Percentiles rank a stretch among this genome's conserved stretches.
phyloP scores from a whole-genome alignment of 1,284 basidiomycete genomes.

The Marasmius tenuissimus region DNA sequence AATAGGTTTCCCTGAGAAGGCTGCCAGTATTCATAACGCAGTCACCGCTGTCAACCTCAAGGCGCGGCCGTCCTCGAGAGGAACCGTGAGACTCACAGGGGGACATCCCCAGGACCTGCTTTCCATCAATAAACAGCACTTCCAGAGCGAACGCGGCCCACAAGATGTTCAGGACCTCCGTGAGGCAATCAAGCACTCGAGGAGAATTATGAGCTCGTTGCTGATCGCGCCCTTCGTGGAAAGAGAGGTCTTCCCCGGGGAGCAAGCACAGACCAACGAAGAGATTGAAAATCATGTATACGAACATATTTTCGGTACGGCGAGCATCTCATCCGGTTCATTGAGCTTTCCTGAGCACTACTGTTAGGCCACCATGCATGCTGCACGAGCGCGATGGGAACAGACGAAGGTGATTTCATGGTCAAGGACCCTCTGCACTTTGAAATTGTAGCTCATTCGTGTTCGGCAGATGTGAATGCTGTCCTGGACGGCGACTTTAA shows the following conservation, averaged over 20 bases:
- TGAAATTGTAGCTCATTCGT: background rate
- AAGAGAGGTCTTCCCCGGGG: constrained; percentile 23
- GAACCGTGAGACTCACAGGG: constrained; percentile 27
- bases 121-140: constrained; percentile 28
- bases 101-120: constrained; percentile 30
- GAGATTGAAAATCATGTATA: constrained; percentile 23
- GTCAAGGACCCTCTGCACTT: background rate
- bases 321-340: background rate
- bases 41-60: constrained; percentile 27
- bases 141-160: constrained; percentile 22
- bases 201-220: constrained; percentile 19
- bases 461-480: constrained; percentile 24
- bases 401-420: constrained; percentile 21
- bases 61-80: constrained; percentile 26
- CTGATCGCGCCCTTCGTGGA: constrained; percentile 22
- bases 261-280: constrained; percentile 22
- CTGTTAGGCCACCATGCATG: constrained; percentile 29
- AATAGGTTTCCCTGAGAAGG: constrained; percentile 21
- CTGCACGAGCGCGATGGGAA: constrained; percentile 29
- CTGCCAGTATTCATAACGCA: constrained; percentile 18
- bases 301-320: constrained; percentile 25
- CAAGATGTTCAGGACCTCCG: constrained; percentile 25
- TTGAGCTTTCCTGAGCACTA: background rate
- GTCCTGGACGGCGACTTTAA: constrained; percentile 30
- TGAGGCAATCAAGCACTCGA: constrained; percentile 25